Evolutionary conservation across 2,329 filamentous ascomycete species (phyloP).

Genomic region (Penicillium sclerotiorum): DNA sequence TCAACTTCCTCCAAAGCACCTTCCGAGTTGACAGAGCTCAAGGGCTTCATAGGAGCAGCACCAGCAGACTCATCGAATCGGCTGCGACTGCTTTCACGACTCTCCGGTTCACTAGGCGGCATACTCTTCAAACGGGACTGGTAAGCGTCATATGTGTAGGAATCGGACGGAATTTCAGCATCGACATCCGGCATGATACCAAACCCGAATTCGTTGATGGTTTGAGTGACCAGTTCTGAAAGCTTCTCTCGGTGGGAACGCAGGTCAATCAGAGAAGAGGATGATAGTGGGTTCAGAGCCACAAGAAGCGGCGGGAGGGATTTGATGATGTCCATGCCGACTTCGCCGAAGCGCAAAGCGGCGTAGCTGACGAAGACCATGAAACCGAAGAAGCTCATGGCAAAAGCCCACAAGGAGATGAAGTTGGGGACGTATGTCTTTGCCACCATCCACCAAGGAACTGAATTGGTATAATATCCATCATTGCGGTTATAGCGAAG

Average conservation of each 20-base stretch:
- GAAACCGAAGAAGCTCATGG: conserved; percentile 71
- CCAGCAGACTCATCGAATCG: conserved; percentile 56
- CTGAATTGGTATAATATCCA: conserved; percentile 50
- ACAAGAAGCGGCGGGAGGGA: conserved; percentile 83
- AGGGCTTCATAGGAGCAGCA: conserved; percentile 66
- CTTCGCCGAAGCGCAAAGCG: conserved; percentile 87
- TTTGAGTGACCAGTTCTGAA: conserved; percentile 75
- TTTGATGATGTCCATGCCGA: conserved; percentile 96
- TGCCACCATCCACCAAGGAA: conserved; percentile 24
- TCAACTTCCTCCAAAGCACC: conserved; percentile 79
- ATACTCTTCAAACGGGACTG: conserved; percentile 31
- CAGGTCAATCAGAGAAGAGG: conserved; percentile 77
- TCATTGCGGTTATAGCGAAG: conserved; percentile 76
- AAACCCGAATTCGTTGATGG: conserved; percentile 90
- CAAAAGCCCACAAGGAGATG: conserved; percentile 74
- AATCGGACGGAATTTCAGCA: conserved; percentile 63
- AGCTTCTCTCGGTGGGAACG: conserved; percentile 70
- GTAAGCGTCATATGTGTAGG: conserved; percentile 36
- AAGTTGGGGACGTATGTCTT: conserved; percentile 66
- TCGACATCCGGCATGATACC: conserved; percentile 94
- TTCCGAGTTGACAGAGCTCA: conserved; percentile 66
- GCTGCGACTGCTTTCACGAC: conserved; percentile 71
- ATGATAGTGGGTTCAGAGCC: conserved; percentile 78
- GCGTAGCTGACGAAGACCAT: conserved; percentile 88
- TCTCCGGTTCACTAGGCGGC: conserved; percentile 40